Conservation (phyloP, 2,329 filamentous ascomycete species). For the Diaporthe destruens region DNA sequence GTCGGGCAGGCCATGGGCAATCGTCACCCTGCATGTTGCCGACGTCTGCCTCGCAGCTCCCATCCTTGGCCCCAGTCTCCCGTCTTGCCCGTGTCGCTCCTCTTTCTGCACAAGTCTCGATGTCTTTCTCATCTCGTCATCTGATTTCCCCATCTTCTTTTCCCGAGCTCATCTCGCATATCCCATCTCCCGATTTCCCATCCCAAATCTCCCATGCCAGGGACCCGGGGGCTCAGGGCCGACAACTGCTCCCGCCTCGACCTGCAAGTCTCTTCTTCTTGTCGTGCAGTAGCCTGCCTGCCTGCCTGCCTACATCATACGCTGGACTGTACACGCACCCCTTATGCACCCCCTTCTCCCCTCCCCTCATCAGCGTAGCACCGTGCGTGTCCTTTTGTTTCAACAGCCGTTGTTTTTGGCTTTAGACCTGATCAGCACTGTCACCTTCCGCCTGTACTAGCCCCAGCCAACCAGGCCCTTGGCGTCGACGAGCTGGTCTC, state of each 20-base stretch:
- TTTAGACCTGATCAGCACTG: slow-evolving; percentile 14
- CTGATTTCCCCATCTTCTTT: slow-evolving; percentile 4
- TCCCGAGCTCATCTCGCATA: slow-evolving; percentile 17
- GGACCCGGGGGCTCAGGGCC: not conserved
- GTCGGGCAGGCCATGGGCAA: not conserved
- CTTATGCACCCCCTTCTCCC: not conserved
- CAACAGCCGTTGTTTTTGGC: too few relatives aligned
- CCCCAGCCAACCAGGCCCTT: slow-evolving; percentile 7
- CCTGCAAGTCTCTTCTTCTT: not conserved
- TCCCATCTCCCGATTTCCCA: slow-evolving; percentile 4
- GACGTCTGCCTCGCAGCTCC: slow-evolving; percentile 7
- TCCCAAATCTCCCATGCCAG: not conserved
- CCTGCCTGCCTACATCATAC: not conserved
- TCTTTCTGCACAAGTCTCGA: not conserved
- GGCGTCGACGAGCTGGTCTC: slow-evolving; percentile 14
- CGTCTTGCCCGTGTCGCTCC: not conserved
- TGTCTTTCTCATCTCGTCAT: slow-evolving; percentile 8
- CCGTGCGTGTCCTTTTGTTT: not conserved
- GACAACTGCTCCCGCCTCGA: not conserved
- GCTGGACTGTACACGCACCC: not conserved
- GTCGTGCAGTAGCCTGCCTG: not conserved
- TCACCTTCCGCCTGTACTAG: not conserved
- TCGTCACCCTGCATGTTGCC: slow-evolving; percentile 27
- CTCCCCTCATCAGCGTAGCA: not conserved
- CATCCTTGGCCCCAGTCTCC: not conserved